Evolutionary conservation across 2,329 filamentous ascomycete species (phyloP), one percentile per base, ranked within the genome.

Genomic region (Pyrenophora tritici-repentis): DNA sequence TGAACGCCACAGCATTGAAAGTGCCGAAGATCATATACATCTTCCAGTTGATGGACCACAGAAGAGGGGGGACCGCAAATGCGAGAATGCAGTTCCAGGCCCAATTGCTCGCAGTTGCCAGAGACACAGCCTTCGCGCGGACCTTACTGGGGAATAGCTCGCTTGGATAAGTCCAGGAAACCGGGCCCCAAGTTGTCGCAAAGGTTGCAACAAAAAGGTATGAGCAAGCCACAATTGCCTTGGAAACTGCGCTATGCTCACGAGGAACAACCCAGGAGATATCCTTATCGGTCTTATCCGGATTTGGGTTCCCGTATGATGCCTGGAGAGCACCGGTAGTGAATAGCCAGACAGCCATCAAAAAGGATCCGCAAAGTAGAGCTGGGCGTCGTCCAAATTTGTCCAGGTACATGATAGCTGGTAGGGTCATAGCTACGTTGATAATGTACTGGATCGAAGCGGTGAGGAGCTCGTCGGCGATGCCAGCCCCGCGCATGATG

Each of bases 391-490:
- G 82, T 35, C 84, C 83, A 58, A 81, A 77, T 54, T 74, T 78
- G 66, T 87, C 85, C 39, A 87, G 77, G 64, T 79, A 86, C 9
- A 85, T 48, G 26, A 87, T 83, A 12, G 83, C 83, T 0, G 84
- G 82, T 1, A 86, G 70, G 0, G 85, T 86, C 54, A 85, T 73
- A 13, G 75, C 74, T 0, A 86, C 82, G 61, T 86, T 86, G 70
- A 87, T 84, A 50, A 86, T 78, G 61, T 86, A 86, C 62, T 86
- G 83, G 17, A 87, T 84, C 0, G 81, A 81, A 0, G 83, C 80
- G 1, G 83, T 83, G n/a, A 84, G 73, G 6, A 86, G 76, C 3
- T 82, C 79, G 13, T 81, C 79, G 1, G 76, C 78, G 42, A 86
- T 82, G 26, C 81, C 77, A 3, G 83, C 81, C 5, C 79, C 78